A percentile compares a stretch with the other conserved stretches of the same genome.
Evolutionary conservation across 2,329 filamentous ascomycete genomes (phyloP).

Genomic region (Fusarium sp.): DNA sequence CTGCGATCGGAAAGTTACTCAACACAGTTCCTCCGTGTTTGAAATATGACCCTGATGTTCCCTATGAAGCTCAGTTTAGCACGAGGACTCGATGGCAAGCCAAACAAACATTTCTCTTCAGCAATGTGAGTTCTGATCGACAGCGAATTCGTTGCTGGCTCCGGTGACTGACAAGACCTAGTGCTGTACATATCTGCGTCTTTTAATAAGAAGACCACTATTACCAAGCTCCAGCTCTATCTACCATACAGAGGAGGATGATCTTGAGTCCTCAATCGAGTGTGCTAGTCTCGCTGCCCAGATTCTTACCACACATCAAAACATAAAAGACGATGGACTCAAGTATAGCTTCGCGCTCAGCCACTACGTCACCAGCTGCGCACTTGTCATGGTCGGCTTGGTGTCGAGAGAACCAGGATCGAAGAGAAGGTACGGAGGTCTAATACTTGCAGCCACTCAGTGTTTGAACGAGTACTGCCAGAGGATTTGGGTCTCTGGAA

Average conservation of each 20-base stretch:
- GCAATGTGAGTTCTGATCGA: constrained; percentile 2
- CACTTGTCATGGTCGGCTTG: constrained; percentile 34
- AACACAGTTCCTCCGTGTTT: constrained; percentile 11
- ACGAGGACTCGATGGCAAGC: constrained; percentile 24
- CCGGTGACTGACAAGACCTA: background rate
- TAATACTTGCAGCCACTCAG: constrained; percentile 14
- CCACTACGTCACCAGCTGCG: constrained; percentile 35
- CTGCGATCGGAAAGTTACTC: constrained; percentile 14
- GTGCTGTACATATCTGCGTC: constrained; percentile 34
- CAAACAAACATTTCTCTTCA: constrained; percentile 22
- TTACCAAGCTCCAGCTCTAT: background rate
- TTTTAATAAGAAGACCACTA: constrained; percentile 29
- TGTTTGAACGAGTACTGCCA: constrained; percentile 33
- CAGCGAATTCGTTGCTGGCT: background rate
- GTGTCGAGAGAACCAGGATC: constrained; percentile 21
- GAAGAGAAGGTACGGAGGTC: constrained; percentile 22
- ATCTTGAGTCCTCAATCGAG: constrained; percentile 19
- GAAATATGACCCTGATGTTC: constrained; percentile 2
- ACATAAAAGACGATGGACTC: constrained; percentile 22
- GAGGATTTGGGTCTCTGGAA: constrained; percentile 34
- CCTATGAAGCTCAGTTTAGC: constrained; percentile 18
- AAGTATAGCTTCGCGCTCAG: constrained; percentile 35
- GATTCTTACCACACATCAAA: constrained; percentile 26
- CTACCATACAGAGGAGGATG: constrained; percentile 21
- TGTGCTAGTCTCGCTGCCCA: constrained; percentile 29